These are phyloP conservation scores for Blattamonas nauphoetae DNA, from an alignment of 78 protist species.

Conservation along the genomic window DNA sequence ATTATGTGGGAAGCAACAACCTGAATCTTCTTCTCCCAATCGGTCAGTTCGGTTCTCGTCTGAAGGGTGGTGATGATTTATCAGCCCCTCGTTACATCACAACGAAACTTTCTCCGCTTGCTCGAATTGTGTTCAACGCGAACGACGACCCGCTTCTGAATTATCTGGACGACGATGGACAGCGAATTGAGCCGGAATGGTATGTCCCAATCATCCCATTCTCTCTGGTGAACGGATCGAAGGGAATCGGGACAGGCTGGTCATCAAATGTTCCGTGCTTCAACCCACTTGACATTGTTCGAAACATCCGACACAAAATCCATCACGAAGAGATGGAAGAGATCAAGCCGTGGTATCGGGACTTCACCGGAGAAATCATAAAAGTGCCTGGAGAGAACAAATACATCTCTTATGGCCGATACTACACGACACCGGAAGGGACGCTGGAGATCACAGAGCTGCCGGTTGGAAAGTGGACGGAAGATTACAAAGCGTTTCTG, in stretches of 20 bases:
- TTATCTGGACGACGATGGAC: slow-evolving; percentile 74
- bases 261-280: slow-evolving; percentile 59
- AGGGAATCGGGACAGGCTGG: slow-evolving; percentile 95
- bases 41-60: slow-evolving; percentile 94
- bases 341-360: slow-evolving; percentile 86
- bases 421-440: background rate
- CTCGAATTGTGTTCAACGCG: slow-evolving; percentile 66
- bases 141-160: slow-evolving; percentile 80
- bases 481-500: slow-evolving; percentile 56
- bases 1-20: slow-evolving; percentile 90
- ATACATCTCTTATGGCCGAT: background rate
- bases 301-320: slow-evolving; percentile 39
- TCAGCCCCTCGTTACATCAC: slow-evolving; percentile 90
- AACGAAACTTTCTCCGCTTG: slow-evolving; percentile 58
- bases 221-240: slow-evolving; percentile 88
- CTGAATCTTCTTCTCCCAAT: slow-evolving; percentile 70
- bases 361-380: slow-evolving; percentile 58
- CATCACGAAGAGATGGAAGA: slow-evolving; percentile 30
- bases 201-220: slow-evolving; percentile 90
- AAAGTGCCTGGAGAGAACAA: background rate
- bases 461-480: slow-evolving; percentile 32
- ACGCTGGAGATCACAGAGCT: slow-evolving; percentile 26
- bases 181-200: slow-evolving; percentile 77
- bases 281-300: slow-evolving; percentile 77
- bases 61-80: slow-evolving; percentile 85